Evolutionary conservation across 352 stramenopile species (phyloP), one percentile per base, ranked within the genome.

Genomic region (Vaucheria bursata): DNA sequence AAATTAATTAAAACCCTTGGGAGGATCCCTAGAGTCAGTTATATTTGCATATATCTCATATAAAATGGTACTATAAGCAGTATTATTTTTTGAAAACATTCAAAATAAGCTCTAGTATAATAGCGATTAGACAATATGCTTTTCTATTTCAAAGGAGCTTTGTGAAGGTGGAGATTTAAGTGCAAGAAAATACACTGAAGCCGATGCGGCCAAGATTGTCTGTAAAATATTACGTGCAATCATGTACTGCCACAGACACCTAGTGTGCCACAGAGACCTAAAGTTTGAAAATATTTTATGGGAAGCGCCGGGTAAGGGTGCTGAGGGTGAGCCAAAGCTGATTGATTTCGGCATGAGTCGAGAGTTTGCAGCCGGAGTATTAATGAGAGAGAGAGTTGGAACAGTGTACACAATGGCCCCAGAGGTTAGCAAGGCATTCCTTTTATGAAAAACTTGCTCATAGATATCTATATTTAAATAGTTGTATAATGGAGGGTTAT

Each of bases 391-490:
- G 29, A 88, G 92, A 6, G 91, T 96, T 29, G 92, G 92, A 18
- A 96, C 91, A 34, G 89, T 93, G 0, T 97, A 97, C 85, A 97
- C 96, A 85, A 97, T 97, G 74, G 92, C 92, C 1, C 92, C 92
- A 0, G 79, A 85, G 71, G 74, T 79, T 34, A 5, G 59, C 34
- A 69, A 50, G n/a, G n/a, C n/a, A n/a, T n/a, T n/a, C n/a, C n/a
- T n/a, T n/a, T n/a, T n/a, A n/a, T n/a, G n/a, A n/a, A n/a, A n/a
- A n/a, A n/a, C n/a, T n/a, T n/a, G n/a, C n/a, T n/a, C n/a, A n/a
- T n/a, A n/a, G n/a, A n/a, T n/a, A n/a, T n/a, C n/a, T n/a, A n/a
- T n/a, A n/a, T n/a, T n/a, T n/a, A n/a, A n/a, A n/a, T n/a, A n/a
- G n/a, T n/a, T n/a, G n/a, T n/a, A n/a, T n/a, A n/a, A n/a, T n/a